Percentiles rank a stretch among this genome's conserved stretches.
These are phyloP conservation scores for Cercospora janseana DNA, from an alignment of 2,329 filamentous ascomycete genomes.

Conservation along the genomic window DNA sequence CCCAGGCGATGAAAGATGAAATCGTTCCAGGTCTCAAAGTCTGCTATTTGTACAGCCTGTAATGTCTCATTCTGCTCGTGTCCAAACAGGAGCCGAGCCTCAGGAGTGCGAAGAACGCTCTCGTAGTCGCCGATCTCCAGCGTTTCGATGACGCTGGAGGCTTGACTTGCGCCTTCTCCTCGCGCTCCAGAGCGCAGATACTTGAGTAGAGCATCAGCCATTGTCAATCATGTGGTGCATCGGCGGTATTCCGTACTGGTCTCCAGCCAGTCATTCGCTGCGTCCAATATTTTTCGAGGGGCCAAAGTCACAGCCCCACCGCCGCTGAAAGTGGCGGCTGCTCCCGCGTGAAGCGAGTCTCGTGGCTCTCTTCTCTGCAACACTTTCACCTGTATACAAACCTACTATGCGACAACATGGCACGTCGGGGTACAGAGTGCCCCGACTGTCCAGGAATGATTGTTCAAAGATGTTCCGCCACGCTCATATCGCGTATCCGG, in stretches of 20 bases:
- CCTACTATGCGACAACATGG: too few species aligned
- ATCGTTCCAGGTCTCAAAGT: constrained; percentile 46
- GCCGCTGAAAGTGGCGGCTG: constrained; percentile 2
- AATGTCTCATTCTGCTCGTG: constrained; percentile 39
- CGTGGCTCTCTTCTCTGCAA: background rate
- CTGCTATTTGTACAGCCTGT: constrained; percentile 33
- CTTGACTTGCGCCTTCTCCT: constrained; percentile 41
- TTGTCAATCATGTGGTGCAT: constrained; percentile 26
- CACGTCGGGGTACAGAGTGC: too few species aligned
- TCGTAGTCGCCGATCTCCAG: constrained; percentile 47
- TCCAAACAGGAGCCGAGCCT: constrained; percentile 45
- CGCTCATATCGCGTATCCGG: too few species aligned
- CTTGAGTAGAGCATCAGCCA: constrained; percentile 45
- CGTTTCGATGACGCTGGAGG: constrained; percentile 40
- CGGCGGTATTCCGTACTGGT: too few species aligned
- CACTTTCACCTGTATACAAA: too few species aligned
- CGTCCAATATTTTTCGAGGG: constrained; percentile 10
- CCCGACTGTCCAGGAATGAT: too few species aligned
- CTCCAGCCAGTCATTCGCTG: background rate
- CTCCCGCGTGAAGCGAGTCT: background rate
- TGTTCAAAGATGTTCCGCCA: too few species aligned
- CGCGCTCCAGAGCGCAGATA: constrained; percentile 45
- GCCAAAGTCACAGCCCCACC: constrained; percentile 5
- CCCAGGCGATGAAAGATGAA: constrained; percentile 46
- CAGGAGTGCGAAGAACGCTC: constrained; percentile 40